Base-by-base conservation (phyloP, 345 rosid genomes). In the Melaleuca alternifolia region DNA sequence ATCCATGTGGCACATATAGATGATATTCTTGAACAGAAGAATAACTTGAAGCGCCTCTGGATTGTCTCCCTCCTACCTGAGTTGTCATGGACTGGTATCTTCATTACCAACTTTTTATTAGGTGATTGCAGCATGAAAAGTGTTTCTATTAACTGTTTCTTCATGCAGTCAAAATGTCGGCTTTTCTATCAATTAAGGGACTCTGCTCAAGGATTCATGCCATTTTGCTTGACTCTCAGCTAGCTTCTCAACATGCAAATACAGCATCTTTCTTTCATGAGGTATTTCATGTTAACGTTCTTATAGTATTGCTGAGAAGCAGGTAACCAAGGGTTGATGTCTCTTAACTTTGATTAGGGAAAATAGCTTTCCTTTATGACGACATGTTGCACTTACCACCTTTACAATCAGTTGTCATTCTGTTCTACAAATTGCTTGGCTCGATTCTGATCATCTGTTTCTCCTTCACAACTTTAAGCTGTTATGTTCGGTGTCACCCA, bases 51-150 rank as follows among this genome's bases (percentile, higher is more conserved):
- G 91, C 92, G 88, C 76, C 87, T 93, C 82, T 86, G 93, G 84
- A 44, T 85, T 76, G 87, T 90, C 86, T 90, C 94, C 87, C 89
- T 95, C 59, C 92, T 95, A 24, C 95, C 99, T 50, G 95, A 95
- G 89, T 92, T 93, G 82, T 92, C 92, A 28, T 97, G 99, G 99
- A 93, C 89, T 75, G 99, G 99, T 96, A 97, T 89, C 33, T 85
- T 51, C 51, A 30, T 84, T 57, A 8, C 82, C 50, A 85, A 54
- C 23, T 86, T 53, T 54, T 46, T 6, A 56, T 30, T 82, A 56
- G 65, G 44, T 41, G 48, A 87, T 84, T 85, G 79, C 12, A 14
- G 53, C 18, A 51, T 48, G 46, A 7, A 9, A 50, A 51, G 23
- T 85, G 24, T 37, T 24, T 9, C 53, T 59, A 54, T 48, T 75